These are phyloP conservation scores for Thamnidium elegans DNA, from an alignment of 192 early-diverging fungal species.

Conservation along the genomic window DNA sequence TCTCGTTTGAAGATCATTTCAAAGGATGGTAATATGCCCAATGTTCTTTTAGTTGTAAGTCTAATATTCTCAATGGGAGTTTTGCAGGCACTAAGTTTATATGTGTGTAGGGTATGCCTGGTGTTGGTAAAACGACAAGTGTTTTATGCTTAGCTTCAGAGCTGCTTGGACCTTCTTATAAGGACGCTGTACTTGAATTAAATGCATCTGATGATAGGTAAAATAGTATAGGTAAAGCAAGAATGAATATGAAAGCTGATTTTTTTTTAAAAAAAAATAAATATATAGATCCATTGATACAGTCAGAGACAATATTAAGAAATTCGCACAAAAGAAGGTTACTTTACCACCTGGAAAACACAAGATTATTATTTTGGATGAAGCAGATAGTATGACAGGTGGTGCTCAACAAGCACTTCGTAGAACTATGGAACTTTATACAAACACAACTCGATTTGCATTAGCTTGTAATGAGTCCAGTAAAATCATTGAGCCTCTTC, in stretches of 20 bases:
- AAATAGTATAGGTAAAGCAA: background rate
- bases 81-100: background rate
- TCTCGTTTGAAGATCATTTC: slow-evolving; percentile 82
- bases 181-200: slow-evolving; percentile 93
- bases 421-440: slow-evolving; percentile 98
- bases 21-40: slow-evolving; percentile 90
- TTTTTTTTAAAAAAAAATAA: background rate
- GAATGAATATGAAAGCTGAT: background rate
- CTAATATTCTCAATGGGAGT: background rate
- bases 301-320: slow-evolving; percentile 94
- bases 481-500: slow-evolving; percentile 99
- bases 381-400: slow-evolving; percentile 98
- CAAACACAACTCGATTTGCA: slow-evolving; percentile 92
- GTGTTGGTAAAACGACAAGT: slow-evolving; percentile 97
- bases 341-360: slow-evolving; percentile 84
- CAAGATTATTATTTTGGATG: slow-evolving; percentile 94
- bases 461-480: slow-evolving; percentile 93
- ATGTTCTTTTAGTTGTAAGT: slow-evolving; percentile 85
- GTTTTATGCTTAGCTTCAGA: slow-evolving; percentile 91
- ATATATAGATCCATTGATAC: slow-evolving; percentile 85
- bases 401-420: slow-evolving; percentile 97
- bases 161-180: slow-evolving; percentile 78
- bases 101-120: slow-evolving; percentile 73
- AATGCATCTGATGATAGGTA: slow-evolving; percentile 99
- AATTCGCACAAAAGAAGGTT: slow-evolving; percentile 98